Evolutionary conservation across 1,139 yeast species (phyloP).

Genomic region (Candida pseudoviswanathii): DNA sequence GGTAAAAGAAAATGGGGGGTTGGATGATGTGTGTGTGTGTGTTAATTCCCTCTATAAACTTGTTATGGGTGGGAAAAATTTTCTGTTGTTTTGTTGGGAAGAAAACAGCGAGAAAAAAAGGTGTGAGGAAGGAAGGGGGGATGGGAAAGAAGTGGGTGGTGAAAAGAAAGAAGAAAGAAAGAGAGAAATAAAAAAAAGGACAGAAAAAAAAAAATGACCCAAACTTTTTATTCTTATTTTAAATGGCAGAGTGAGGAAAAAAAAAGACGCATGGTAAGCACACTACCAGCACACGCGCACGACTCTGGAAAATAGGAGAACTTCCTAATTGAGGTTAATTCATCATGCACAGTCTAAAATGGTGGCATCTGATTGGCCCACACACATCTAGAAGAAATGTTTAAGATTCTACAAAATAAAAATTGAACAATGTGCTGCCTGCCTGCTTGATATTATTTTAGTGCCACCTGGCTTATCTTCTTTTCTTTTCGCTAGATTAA

Average conservation of each 20-base stretch:
- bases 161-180: not conserved
- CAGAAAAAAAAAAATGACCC: not conserved
- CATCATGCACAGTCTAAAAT: not conserved
- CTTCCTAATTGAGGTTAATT: conserved; percentile 1
- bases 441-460: no score
- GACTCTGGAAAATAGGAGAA: conserved; percentile 1
- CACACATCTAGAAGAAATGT: no score
- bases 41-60: not conserved
- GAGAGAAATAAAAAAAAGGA: not conserved
- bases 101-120: conserved; percentile 1
- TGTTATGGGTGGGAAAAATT: not conserved
- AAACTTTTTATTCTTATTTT: not conserved
- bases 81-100: conserved; percentile 3
- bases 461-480: no score
- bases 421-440: not conserved
- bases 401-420: not conserved
- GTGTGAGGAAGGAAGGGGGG: not conserved
- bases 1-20: not conserved
- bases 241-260: not conserved
- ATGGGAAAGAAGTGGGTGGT: not conserved
- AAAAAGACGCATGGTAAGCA: not conserved
- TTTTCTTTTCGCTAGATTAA: not conserved
- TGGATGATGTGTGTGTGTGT: conserved; percentile 1
- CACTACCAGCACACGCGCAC: not conserved
- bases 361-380: not conserved